Evolutionary conservation across 495 filamentous ascomycete genomes (phyloP), one percentile per base, ranked within the genome.

Genomic region (Lichina pygmaea): DNA sequence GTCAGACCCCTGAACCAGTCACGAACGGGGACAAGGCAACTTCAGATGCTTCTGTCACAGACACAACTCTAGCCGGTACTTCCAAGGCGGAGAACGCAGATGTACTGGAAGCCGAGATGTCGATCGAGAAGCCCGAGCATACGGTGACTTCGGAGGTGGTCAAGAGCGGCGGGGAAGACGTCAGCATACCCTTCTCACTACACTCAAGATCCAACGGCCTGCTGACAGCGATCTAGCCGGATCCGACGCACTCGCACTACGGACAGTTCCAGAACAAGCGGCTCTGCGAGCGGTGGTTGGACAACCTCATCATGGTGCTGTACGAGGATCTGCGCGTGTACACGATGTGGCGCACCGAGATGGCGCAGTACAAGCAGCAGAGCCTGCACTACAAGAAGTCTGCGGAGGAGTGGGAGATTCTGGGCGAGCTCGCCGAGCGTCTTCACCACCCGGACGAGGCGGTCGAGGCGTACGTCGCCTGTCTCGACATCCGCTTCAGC

Each of bases 261-360:
- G 68, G 72, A 8, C 70, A 76, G 48, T 81, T 97, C 56, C 84
- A 83, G 49, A 89, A 94, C 61, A 97, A 97, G 63, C 78, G 89
- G 1, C 73, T 97, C 6, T 97, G 89, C 54, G 89, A 97, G 56
- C 73, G 89, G 50, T 97, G 89, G 89, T 71, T 97, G 3, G 89
- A 97, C 60, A 95, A 92, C 52, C 71, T 97, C 33, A 95, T 97
- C 65, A 97, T 97, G 89, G 86, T 95, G 0, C 70, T 95, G 0
- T 97, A 95, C 55, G 89, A 97, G 58, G 89, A 97, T 54, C 71
- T 97, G 8, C 81, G 89, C 32, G 85, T 97, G 46, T 97, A 95
- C 62, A 95, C 89, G 37, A 95, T 97, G 57, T 97, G 89, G 89
- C 77, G 89, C 37, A 93, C 89, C 3, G 91, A 95, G 60, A 81